These are phyloP conservation scores for Trichoderma virens DNA, from an alignment of 495 filamentous ascomycete species.

Conservation along the genomic window DNA sequence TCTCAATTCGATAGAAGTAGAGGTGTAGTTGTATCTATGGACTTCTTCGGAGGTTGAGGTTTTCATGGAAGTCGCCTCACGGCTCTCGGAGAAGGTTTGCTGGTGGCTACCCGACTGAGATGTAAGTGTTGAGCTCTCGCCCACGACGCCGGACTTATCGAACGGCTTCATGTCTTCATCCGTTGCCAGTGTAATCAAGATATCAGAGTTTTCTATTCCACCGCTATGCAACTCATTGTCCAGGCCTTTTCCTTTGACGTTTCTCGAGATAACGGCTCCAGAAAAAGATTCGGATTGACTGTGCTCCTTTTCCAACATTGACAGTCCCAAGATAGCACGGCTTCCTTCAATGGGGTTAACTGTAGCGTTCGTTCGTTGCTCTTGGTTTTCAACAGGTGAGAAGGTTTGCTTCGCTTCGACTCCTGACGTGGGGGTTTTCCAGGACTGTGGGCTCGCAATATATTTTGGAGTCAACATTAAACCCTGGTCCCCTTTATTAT, in stretches of 20 bases:
- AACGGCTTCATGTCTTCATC: background rate
- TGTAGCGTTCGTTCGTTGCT: background rate
- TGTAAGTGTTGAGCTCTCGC: background rate
- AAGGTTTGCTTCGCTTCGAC: background rate
- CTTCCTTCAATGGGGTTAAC: background rate
- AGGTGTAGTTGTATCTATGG: background rate
- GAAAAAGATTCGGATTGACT: background rate
- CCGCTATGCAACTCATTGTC: background rate
- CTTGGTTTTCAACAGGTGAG: background rate
- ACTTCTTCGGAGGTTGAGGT: background rate
- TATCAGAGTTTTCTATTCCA: background rate
- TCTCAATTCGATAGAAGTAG: background rate
- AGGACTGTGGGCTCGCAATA: background rate
- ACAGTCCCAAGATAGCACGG: background rate
- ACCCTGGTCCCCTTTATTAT: background rate
- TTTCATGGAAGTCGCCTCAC: background rate
- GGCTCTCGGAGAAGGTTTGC: background rate
- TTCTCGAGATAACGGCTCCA: background rate
- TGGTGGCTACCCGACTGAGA: background rate
- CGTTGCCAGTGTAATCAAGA: background rate
- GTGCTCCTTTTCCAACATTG: background rate
- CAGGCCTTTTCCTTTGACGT: background rate
- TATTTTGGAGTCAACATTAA: background rate
- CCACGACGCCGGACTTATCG: background rate
- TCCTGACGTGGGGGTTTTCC: background rate